Conservation (phyloP, 2,329 filamentous ascomycete species). For the Cladosporium sp. region DNA sequence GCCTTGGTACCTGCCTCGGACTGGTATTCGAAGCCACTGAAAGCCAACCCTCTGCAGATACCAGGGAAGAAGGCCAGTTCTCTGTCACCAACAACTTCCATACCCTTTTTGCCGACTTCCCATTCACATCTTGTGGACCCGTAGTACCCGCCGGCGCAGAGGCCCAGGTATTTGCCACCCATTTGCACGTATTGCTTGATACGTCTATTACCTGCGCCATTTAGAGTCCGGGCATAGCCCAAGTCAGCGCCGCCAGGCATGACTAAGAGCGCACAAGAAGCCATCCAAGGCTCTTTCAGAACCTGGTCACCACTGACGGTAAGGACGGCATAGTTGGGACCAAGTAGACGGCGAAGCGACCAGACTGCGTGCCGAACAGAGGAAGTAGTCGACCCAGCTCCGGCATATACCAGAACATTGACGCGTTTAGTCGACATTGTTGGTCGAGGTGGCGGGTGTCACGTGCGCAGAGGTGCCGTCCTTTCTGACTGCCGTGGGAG, state of each 20-base stretch:
- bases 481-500: neutral
- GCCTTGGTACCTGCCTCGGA: slow-evolving; percentile 83
- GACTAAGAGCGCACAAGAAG: slow-evolving; percentile 84
- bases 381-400: slow-evolving; percentile 80
- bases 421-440: slow-evolving; percentile 69
- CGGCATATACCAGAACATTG: slow-evolving; percentile 92
- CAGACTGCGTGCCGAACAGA: slow-evolving; percentile 89
- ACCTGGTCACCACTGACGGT: slow-evolving; percentile 76
- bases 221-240: slow-evolving; percentile 83
- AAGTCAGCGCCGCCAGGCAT: slow-evolving; percentile 94
- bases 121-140: slow-evolving; percentile 82
- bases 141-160: slow-evolving; percentile 96
- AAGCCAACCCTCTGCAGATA: slow-evolving; percentile 80
- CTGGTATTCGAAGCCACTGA: slow-evolving; percentile 85
- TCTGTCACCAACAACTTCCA: slow-evolving; percentile 83
- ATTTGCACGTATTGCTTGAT: slow-evolving; percentile 84
- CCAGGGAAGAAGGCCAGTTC: slow-evolving; percentile 90
- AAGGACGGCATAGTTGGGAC: slow-evolving; percentile 90
- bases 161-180: slow-evolving; percentile 83
- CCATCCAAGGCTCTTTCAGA: slow-evolving; percentile 87
- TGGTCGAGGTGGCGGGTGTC: slow-evolving; percentile 9
- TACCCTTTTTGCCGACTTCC: slow-evolving; percentile 75
- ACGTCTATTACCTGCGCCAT: slow-evolving; percentile 81
- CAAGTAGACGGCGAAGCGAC: slow-evolving; percentile 80
- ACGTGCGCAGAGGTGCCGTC: slow-evolving; percentile 13